Evolutionary conservation across 2,329 filamentous ascomycete genomes (phyloP).

Genomic region (Fusarium nelsonii): DNA sequence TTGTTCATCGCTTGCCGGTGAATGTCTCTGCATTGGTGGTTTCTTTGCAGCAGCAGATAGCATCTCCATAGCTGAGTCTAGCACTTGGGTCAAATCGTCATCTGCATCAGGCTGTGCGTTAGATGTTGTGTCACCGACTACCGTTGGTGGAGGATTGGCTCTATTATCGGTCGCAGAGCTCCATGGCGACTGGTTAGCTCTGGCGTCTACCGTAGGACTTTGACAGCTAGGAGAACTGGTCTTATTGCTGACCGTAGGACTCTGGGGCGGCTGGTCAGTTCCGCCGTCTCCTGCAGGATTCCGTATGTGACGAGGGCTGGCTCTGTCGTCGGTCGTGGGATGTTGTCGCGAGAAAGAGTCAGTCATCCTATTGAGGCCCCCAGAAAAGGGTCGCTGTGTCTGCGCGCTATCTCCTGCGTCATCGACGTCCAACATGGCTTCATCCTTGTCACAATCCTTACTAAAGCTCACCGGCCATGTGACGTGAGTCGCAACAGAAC

Average conservation of each 20-base stretch:
- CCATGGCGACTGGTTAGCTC: background rate
- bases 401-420: background rate
- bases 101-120: background rate
- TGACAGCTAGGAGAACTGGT: background rate
- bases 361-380: background rate
- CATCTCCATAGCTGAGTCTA: background rate
- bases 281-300: too few species aligned
- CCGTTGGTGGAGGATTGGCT: background rate
- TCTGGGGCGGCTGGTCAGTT: background rate
- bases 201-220: background rate
- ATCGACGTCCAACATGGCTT: background rate
- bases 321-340: background rate
- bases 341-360: background rate
- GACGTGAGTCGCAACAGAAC: background rate
- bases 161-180: background rate
- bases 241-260: background rate
- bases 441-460: background rate
- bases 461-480: constrained; percentile 11
- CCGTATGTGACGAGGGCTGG: background rate
- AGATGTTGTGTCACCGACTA: background rate
- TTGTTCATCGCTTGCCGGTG: background rate
- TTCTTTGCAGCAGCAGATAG: background rate
- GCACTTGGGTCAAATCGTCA: background rate
- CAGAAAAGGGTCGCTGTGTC: too few species aligned
- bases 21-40: background rate